Evolutionary conservation across 441 rosid genomes (phyloP).

Genomic region (Bocquillonia castaneifolia): DNA sequence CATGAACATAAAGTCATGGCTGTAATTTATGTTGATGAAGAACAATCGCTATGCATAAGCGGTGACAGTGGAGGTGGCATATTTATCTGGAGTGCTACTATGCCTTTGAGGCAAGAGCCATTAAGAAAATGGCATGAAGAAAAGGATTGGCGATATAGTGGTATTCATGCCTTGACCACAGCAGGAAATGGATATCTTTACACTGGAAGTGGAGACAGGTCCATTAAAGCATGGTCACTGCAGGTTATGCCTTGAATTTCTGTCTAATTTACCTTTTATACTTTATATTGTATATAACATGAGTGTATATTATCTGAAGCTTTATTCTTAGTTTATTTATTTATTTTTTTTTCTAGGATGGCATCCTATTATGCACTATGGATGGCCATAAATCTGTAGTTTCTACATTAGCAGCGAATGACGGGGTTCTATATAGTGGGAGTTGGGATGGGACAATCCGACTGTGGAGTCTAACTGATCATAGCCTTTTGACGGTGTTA

Average conservation of each 20-base stretch:
- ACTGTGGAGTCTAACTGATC: constrained; percentile 81
- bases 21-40: constrained; percentile 59
- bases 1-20: constrained; percentile 86
- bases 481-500: constrained; percentile 63
- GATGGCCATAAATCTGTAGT: constrained; percentile 85
- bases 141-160: constrained; percentile 93
- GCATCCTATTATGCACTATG: constrained; percentile 60
- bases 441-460: constrained; percentile 92
- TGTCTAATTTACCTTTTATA: background rate
- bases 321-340: constrained; percentile 5
- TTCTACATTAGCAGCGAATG: constrained; percentile 50
- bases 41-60: constrained; percentile 60
- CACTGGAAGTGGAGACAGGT: constrained; percentile 88
- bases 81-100: constrained; percentile 57
- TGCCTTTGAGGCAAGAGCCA: constrained; percentile 58
- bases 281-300: background rate
- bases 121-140: constrained; percentile 71
- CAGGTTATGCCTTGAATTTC: constrained; percentile 39
- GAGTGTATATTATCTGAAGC: constrained; percentile 4
- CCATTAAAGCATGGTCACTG: constrained; percentile 80
- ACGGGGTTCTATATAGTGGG: constrained; percentile 80
- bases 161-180: constrained; percentile 68
- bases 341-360: constrained; percentile 43
- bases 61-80: constrained; percentile 89
- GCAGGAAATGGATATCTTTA: constrained; percentile 61